Evolutionary conservation across 2,329 filamentous ascomycete species (phyloP).

Genomic region (Teratosphaeria gauchensis): DNA sequence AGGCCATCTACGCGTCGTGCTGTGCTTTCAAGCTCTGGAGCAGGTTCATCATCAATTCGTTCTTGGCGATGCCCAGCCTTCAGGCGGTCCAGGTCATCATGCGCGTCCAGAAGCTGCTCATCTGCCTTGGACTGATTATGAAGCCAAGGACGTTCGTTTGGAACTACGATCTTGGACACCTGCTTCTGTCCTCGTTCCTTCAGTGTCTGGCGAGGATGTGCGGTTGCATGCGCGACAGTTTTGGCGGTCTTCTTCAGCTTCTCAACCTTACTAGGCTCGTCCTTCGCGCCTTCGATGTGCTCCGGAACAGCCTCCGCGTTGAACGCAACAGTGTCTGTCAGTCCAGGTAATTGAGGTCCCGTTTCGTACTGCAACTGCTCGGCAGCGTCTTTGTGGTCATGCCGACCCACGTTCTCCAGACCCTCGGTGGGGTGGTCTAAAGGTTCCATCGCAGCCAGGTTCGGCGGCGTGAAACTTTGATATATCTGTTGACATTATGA

Average conservation of each 20-base stretch:
- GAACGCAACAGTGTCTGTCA: constrained; percentile 1
- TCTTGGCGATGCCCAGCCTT: not conserved
- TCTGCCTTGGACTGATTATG: not conserved
- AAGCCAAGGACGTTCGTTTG: constrained; percentile 2
- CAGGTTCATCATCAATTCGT: not conserved
- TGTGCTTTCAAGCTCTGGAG: not conserved
- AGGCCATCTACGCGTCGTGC: not conserved
- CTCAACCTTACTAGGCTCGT: not conserved
- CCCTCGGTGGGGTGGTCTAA: not conserved
- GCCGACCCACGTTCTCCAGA: not conserved
- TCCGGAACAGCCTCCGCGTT: constrained; percentile 1
- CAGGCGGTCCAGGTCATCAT: constrained; percentile 1
- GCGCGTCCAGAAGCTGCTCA: constrained; percentile 1
- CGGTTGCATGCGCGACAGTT: not conserved
- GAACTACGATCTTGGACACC: not conserved
- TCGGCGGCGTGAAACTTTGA: not conserved
- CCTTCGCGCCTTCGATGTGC: not conserved
- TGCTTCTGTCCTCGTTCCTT: not conserved
- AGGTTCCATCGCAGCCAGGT: not conserved
- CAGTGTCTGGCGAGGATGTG: constrained; percentile 3
- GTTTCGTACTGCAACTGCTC: not conserved
- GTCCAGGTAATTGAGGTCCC: not conserved
- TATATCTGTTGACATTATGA: not conserved
- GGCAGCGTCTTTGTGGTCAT: not conserved
- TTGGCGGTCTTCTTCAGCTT: constrained; percentile 1